These are phyloP conservation scores for Epicoccum nigrum DNA, from an alignment of 2,329 filamentous ascomycete species.

Conservation along the genomic window DNA sequence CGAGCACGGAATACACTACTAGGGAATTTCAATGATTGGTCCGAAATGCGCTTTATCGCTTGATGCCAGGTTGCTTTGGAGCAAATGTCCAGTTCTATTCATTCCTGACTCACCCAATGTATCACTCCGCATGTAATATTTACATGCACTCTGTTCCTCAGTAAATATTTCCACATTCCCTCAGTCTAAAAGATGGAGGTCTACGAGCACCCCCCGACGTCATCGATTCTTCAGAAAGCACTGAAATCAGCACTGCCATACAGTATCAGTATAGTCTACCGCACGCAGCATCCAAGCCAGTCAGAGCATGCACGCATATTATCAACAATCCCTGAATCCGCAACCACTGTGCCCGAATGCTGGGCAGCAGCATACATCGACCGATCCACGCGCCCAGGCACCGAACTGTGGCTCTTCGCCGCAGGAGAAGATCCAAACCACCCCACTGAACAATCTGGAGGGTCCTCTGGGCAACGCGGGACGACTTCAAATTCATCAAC, in stretches of 20 bases:
- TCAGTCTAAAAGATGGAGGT: constrained; percentile 4
- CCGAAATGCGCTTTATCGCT: neutral
- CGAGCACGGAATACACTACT: neutral
- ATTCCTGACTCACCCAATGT: neutral
- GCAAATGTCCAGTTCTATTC: neutral
- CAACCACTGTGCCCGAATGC: constrained; percentile 32
- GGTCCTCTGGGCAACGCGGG: too few relatives aligned
- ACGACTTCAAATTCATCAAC: neutral
- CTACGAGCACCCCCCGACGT: constrained; percentile 30
- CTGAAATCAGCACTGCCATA: constrained; percentile 61
- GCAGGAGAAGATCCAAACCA: constrained; percentile 35
- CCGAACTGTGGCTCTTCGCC: constrained; percentile 67
- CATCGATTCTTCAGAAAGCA: constrained; percentile 59
- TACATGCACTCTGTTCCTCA: neutral
- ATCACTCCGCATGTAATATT: neutral
- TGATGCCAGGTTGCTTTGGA: neutral
- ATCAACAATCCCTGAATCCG: constrained; percentile 46
- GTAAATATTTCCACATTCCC: neutral
- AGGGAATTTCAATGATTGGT: constrained; percentile 3
- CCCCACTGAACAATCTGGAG: neutral
- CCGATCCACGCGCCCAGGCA: constrained; percentile 65
- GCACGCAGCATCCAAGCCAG: constrained; percentile 63
- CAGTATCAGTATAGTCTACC: constrained; percentile 66
- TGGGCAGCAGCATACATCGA: constrained; percentile 69
- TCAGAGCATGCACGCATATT: constrained; percentile 45